Evolutionary conservation across 2,329 filamentous ascomycete species (phyloP).

Genomic region (Seiridium unicorne): DNA sequence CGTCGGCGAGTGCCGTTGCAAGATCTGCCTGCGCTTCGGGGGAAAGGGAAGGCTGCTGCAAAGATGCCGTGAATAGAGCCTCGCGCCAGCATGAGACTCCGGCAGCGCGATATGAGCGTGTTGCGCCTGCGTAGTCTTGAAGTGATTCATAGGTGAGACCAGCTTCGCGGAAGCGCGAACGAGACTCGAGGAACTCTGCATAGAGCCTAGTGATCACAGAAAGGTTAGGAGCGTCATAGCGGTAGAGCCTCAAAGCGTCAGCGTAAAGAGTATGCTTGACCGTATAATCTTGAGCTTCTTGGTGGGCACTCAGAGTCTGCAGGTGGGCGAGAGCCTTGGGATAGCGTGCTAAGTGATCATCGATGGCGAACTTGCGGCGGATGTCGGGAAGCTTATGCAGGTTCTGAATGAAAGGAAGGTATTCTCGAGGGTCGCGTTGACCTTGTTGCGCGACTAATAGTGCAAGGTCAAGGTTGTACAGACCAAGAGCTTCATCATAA

Average conservation of each 20-base stretch:
- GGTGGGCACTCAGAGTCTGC: slow-evolving; percentile 69
- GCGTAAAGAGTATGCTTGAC: slow-evolving; percentile 78
- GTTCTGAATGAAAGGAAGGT: slow-evolving; percentile 88
- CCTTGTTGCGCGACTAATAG: slow-evolving; percentile 92
- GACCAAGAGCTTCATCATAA: slow-evolving; percentile 84
- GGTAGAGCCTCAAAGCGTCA: slow-evolving; percentile 75
- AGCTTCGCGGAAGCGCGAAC: slow-evolving; percentile 79
- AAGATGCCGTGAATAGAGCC: slow-evolving; percentile 75
- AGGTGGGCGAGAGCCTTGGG: slow-evolving; percentile 77
- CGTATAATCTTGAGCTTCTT: slow-evolving; percentile 76
- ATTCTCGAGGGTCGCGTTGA: slow-evolving; percentile 92
- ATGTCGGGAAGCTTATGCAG: slow-evolving; percentile 72
- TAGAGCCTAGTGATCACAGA: slow-evolving; percentile 73
- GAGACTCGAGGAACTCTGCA: slow-evolving; percentile 71
- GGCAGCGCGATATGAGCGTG: slow-evolving; percentile 78
- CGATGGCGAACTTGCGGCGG: slow-evolving; percentile 78
- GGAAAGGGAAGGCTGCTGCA: slow-evolving; percentile 60
- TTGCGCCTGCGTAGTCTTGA: slow-evolving; percentile 69
- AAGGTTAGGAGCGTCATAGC: slow-evolving; percentile 71
- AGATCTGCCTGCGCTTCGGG: slow-evolving; percentile 62
- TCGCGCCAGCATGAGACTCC: slow-evolving; percentile 83
- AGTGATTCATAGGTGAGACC: slow-evolving; percentile 91
- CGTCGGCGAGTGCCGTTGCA: slow-evolving; percentile 73
- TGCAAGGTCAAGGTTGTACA: slow-evolving; percentile 89
- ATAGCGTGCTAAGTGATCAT: slow-evolving; percentile 78